phyloP scores from a whole-genome alignment of 108 stramenopile species.

The Cyclotella sp. region DNA sequence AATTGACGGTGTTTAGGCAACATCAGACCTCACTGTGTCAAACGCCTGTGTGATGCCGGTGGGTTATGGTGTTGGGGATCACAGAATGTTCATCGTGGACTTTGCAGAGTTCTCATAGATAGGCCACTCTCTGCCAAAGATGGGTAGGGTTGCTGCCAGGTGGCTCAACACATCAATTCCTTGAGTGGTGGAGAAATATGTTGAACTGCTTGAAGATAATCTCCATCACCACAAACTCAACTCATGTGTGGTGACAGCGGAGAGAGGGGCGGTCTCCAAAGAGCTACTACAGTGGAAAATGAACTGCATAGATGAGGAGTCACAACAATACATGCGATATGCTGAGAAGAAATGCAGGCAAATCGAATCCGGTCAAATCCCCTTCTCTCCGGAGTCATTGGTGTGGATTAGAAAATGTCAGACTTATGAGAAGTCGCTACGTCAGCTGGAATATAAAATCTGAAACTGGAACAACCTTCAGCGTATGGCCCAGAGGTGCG shows the following conservation, averaged over 20 bases:
- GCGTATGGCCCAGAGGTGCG: neutral
- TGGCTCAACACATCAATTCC: conserved; percentile 2
- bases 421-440: neutral
- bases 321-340: neutral
- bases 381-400: neutral
- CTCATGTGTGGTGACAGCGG: neutral
- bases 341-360: conserved; percentile 5
- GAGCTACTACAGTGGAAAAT: neutral
- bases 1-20: conserved; percentile 6
- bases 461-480: neutral
- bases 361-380: neutral
- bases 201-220: neutral
- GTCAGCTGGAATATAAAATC: neutral
- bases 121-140: neutral
- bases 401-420: neutral
- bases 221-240: neutral
- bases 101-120: neutral
- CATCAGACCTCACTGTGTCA: no score
- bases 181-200: neutral
- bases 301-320: neutral
- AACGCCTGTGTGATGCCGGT: no score
- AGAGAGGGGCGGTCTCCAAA: no score
- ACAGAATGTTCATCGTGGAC: neutral
- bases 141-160: neutral
- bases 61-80: no score